Base-by-base conservation (phyloP, 2,329 filamentous ascomycete species). In the Aspergillus sp. region DNA sequence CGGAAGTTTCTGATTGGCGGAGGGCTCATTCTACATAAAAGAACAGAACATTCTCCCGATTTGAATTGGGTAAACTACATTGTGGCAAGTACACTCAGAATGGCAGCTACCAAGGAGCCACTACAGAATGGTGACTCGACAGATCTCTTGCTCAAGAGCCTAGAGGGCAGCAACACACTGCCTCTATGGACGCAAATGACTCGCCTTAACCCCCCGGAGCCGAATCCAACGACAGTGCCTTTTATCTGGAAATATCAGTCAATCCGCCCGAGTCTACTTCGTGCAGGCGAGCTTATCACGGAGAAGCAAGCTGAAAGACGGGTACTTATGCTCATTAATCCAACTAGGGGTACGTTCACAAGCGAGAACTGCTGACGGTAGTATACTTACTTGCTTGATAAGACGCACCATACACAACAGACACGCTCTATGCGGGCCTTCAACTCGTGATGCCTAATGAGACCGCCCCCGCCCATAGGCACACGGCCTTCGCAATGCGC, bases 361-460 rank as follows among this genome's bases (percentile, higher is more conserved):
- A 7, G 24, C 24, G 24, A 27, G 24, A 27, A 27, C 24, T 27
- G 24, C 24, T 27, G 24, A 27, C 24, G 24, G 6, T 7, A 27
- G 24, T 27, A 7, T 27, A 27, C 24, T 27, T 8, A 27, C 24
- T 27, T 7, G 24, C 24, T 27, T 27, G 24, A 27, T 27, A 27
- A 27, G 80, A 77, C 54, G 77, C 80, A 0, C 83, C 83, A 0
- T 82, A 79, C 60, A 85, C 83, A 0, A 85, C 82, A 1, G 83
- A 86, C 64, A 85, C 83, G 1, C 73, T 86, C 51, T 85, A 85
- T 59, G 82, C 79, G 3, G 83, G 82, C 2, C 75, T 85, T 2
- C 83, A 85, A 62, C 73, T 85, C 1, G 81, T 86, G 4, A 80
- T 82, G 64, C 83, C 83, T 0, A 79, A 81, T 27, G 83, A 86